Percentiles rank a stretch among this genome's conserved stretches.
phyloP scores from a whole-genome alignment of 2,329 filamentous ascomycete genomes.

The Pezicula rhizophila region DNA sequence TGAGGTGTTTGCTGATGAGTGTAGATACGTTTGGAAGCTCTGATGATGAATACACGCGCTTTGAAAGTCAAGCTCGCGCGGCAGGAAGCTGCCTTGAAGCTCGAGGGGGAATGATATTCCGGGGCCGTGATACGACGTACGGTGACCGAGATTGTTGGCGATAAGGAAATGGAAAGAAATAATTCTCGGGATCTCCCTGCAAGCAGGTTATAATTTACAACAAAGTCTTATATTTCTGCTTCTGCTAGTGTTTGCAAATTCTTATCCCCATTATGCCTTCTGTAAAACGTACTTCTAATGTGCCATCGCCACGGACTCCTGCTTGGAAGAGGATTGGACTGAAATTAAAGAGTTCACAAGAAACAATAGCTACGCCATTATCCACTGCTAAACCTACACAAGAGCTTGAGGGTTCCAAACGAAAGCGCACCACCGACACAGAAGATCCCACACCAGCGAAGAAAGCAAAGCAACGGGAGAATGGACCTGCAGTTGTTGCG shows the following conservation, averaged over 20 bases:
- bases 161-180: background rate
- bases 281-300: constrained; percentile 5
- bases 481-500: constrained; percentile 6
- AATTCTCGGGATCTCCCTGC: constrained; percentile 1
- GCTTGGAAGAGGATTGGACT: constrained; percentile 56
- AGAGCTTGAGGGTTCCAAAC: constrained; percentile 16
- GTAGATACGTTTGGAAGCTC: background rate
- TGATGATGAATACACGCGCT: too few species aligned
- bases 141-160: background rate
- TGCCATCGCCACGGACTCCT: constrained; percentile 32
- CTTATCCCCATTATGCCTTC: constrained; percentile 14
- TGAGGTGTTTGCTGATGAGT: background rate
- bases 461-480: constrained; percentile 19
- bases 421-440: constrained; percentile 17
- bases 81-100: background rate
- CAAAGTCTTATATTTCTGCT: constrained; percentile 2
- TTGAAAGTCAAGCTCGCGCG: background rate
- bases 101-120: background rate
- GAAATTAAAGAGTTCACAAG: constrained; percentile 49
- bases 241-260: constrained; percentile 4
- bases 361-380: constrained; percentile 14
- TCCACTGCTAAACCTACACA: constrained; percentile 7
- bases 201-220: constrained; percentile 3
- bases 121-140: background rate
- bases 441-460: constrained; percentile 18